These are phyloP conservation scores for Tolypocladium ovalisporum DNA, from an alignment of 2,329 filamentous ascomycete species.

Conservation along the genomic window DNA sequence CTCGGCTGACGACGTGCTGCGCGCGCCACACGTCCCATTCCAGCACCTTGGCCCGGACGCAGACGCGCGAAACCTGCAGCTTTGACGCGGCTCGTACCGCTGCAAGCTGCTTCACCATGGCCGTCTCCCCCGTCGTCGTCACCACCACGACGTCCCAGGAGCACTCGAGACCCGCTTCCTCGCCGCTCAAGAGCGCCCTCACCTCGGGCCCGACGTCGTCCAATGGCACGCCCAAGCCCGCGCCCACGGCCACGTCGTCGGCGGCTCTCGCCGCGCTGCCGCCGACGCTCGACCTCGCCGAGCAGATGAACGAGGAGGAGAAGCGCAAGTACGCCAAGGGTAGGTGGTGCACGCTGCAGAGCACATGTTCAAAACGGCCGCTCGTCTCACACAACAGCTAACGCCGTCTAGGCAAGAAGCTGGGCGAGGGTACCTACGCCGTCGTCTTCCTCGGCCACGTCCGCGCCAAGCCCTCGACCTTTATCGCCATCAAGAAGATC, in stretches of 20 bases:
- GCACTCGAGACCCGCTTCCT: conserved; percentile 23
- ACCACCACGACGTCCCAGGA: conserved; percentile 24
- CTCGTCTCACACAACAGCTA: no score
- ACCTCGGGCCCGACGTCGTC: conserved; percentile 27
- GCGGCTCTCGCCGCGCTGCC: conserved; percentile 16
- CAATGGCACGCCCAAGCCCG: conserved; percentile 32
- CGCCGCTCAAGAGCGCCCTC: conserved; percentile 29
- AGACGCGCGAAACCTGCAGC: not conserved
- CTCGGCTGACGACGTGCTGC: not conserved
- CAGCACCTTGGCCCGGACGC: not conserved
- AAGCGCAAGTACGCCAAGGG: conserved; percentile 87
- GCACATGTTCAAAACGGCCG: no score
- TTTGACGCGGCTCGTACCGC: not conserved
- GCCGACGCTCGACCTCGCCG: conserved; percentile 49
- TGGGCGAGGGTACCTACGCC: conserved; percentile 95
- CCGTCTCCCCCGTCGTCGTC: conserved; percentile 35
- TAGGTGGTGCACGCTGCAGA: conserved; percentile 16
- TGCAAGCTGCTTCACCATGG: conserved; percentile 20
- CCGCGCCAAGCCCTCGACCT: conserved; percentile 55
- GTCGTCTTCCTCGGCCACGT: conserved; percentile 87
- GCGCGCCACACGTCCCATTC: not conserved
- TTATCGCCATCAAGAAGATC: conserved; percentile 91
- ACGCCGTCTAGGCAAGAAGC: conserved; percentile 60
- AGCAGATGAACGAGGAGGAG: conserved; percentile 71
- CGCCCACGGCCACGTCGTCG: conserved; percentile 13